A percentile compares a stretch with the other conserved stretches of the same genome.
These are phyloP conservation scores for Curvularia eragrostidis DNA, from an alignment of 2,329 filamentous ascomycete genomes.

Conservation along the genomic window DNA sequence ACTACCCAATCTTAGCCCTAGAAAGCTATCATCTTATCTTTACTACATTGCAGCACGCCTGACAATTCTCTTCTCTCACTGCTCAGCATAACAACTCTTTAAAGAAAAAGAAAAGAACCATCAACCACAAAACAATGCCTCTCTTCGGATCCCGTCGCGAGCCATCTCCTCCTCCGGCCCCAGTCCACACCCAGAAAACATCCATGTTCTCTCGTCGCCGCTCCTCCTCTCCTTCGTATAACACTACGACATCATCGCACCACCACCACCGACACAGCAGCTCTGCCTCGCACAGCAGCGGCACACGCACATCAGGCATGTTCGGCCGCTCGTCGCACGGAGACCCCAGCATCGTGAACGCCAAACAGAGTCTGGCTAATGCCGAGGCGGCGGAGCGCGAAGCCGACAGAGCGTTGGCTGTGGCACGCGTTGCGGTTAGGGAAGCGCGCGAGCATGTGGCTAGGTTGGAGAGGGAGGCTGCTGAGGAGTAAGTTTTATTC, in stretches of 20 bases:
- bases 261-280: constrained; percentile 23
- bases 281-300: constrained; percentile 20
- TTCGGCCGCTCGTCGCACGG: constrained; percentile 54
- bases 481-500: constrained; percentile 29
- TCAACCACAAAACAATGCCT: constrained; percentile 33
- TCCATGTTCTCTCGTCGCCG: constrained; percentile 49
- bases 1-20: not conserved
- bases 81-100: no score
- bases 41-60: not conserved
- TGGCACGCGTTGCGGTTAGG: constrained; percentile 64
- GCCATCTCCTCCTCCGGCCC: constrained; percentile 33
- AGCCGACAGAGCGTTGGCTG: constrained; percentile 67
- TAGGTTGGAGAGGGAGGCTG: constrained; percentile 68
- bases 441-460: constrained; percentile 70
- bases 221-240: constrained; percentile 35
- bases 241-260: not conserved
- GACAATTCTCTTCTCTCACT: not conserved
- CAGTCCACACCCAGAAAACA: constrained; percentile 34
- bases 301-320: constrained; percentile 47
- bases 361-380: constrained; percentile 65
- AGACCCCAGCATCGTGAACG: constrained; percentile 68
- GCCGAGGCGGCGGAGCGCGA: constrained; percentile 70
- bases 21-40: not conserved
- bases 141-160: constrained; percentile 44
- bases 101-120: not conserved